Evolutionary conservation across 306 rosid species (phyloP), one percentile per base, ranked within the genome.

Genomic region (Glycine soja): DNA sequence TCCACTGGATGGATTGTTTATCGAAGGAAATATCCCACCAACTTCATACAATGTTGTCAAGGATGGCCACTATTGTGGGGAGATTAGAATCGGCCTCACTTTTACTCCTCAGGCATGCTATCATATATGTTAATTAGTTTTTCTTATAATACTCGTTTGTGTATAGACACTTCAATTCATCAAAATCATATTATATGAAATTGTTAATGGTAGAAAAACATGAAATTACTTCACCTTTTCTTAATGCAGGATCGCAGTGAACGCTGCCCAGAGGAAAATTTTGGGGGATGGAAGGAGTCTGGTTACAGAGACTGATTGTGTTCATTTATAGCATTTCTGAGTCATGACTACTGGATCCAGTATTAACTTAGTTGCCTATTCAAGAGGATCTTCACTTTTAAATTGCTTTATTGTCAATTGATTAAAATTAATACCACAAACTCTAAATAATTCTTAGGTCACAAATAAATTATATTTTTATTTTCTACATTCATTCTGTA

Each of bases 261-360:
- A 18, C 76, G 66, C 19, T 1, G 57, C 9, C 3, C 4, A 36
- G 72, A 61, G 42, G 83, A 88, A 72, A 80, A 72, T 80, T 62
- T 76, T 18, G 94, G 94, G 46, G 98, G 98, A 57, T 93, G 94
- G 94, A 91, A 89, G 53, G 81, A 91, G 47, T 93, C 98, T 10
- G 6, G 80, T 7, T 71, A 66, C 51, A 13, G 57, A 84, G 12
- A 75, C 50, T 66, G 11, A 80, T 7, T 48, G 30, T 47, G 53
- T 36, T 30, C 6, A 10, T 48, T 8, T 34, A 34, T 13, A 42
- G n/a, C 18, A 19, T 30, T 36, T 46, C 10, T 32, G 76, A 42
- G 57, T 68, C 58, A 42, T 40, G 34, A 40, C 4, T 34, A 34
- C 38, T 34, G 38, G 38, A 34, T 34, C 30, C 2, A 24, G 30